Evolutionary conservation across 2,329 filamentous ascomycete species (phyloP).

Genomic region (Neofusicoccum umdonicola): DNA sequence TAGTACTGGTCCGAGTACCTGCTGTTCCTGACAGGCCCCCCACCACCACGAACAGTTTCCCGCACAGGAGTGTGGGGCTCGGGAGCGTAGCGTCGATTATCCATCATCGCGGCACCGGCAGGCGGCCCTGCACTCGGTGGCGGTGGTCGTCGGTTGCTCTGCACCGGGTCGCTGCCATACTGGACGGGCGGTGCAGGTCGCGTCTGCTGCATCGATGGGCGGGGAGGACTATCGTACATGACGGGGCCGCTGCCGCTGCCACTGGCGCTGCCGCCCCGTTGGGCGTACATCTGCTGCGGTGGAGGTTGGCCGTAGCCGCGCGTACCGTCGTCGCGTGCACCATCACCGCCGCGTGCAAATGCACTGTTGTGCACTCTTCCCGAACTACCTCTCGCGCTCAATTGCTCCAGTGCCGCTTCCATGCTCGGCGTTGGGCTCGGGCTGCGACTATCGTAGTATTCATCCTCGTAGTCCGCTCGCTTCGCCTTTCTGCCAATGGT

Average conservation of each 20-base stretch:
- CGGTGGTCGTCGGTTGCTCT: background rate
- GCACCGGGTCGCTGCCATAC: background rate
- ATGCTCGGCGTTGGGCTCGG: background rate
- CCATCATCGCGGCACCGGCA: conserved; percentile 25
- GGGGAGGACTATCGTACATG: conserved; percentile 1
- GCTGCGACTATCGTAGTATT: conserved; percentile 6
- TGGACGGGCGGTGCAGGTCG: conserved; percentile 17
- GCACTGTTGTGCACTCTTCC: background rate
- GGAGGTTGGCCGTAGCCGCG: background rate
- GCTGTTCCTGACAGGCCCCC: conserved; percentile 22
- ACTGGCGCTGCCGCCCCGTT: background rate
- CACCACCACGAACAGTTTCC: background rate
- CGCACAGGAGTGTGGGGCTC: conserved; percentile 19
- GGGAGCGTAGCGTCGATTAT: background rate
- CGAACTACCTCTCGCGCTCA: background rate
- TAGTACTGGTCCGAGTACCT: conserved; percentile 32
- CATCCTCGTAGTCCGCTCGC: background rate
- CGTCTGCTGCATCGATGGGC: background rate
- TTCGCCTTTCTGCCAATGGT: background rate
- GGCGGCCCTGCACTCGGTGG: conserved; percentile 4
- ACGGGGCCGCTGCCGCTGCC: background rate
- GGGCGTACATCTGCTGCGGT: background rate
- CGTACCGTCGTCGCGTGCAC: background rate
- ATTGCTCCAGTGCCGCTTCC: background rate
- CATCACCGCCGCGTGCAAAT: background rate